These are phyloP conservation scores for Kodamaea lidongshanica DNA, from an alignment of 805 yeast genomes.

Conservation along the genomic window DNA sequence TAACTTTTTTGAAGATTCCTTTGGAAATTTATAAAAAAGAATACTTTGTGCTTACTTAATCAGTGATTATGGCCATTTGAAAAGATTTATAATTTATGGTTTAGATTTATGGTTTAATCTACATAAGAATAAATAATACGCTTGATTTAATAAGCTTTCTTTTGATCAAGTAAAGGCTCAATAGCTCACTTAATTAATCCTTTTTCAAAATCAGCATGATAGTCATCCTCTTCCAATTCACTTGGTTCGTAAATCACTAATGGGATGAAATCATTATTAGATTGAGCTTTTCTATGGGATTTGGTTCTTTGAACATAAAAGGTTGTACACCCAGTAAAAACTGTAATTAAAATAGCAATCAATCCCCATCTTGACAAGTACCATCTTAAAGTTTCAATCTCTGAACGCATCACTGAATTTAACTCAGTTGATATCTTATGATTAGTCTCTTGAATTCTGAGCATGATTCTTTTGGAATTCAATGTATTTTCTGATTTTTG, in stretches of 20 bases:
- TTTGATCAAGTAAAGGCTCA: too few relatives aligned
- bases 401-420: slow-evolving; percentile 74
- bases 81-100: not conserved
- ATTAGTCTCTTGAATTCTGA: slow-evolving; percentile 73
- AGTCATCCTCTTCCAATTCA: slow-evolving; percentile 49
- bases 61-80: not conserved
- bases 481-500: slow-evolving; percentile 80
- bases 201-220: slow-evolving; percentile 49
- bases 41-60: not conserved
- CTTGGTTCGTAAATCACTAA: slow-evolving; percentile 41
- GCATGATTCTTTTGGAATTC: slow-evolving; percentile 59
- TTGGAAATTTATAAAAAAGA: not conserved
- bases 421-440: slow-evolving; percentile 80
- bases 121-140: slow-evolving; percentile 1
- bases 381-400: slow-evolving; percentile 89
- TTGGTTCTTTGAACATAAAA: slow-evolving; percentile 43
- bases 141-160: slow-evolving; percentile 1
- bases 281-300: slow-evolving; percentile 15
- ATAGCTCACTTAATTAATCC: slow-evolving; percentile 8
- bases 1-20: not conserved
- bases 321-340: slow-evolving; percentile 46
- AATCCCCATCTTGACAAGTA: slow-evolving; percentile 86
- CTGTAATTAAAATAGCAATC: slow-evolving; percentile 62
- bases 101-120: not conserved
- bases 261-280: slow-evolving; percentile 35